Evolutionary conservation across 306 rosid genomes (phyloP).

Genomic region (Prunus davidiana): DNA sequence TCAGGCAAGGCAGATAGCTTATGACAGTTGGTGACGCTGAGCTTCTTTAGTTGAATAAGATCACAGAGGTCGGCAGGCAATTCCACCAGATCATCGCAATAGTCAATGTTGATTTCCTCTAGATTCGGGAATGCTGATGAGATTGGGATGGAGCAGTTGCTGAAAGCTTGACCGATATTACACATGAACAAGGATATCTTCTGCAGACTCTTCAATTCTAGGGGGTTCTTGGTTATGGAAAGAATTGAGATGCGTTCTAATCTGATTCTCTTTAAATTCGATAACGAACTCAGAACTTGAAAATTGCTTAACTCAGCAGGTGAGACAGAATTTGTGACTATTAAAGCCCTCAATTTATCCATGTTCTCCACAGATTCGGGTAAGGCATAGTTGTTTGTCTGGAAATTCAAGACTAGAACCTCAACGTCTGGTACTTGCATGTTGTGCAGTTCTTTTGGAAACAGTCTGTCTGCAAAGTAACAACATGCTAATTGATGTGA

Average conservation of each 20-base stretch:
- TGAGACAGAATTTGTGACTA: conserved; percentile 34
- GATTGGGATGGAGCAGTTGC: conserved; percentile 9
- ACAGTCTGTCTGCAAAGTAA: conserved; percentile 41
- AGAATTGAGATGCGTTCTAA: conserved; percentile 49
- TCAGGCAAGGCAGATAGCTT: conserved; percentile 46
- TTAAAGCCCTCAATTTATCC: conserved; percentile 14
- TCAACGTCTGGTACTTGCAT: conserved; percentile 39
- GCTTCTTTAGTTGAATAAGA: conserved; percentile 33
- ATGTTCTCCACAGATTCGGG: conserved; percentile 32
- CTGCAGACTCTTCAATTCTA: conserved; percentile 36
- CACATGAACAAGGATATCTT: conserved; percentile 63
- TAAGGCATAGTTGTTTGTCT: conserved; percentile 33
- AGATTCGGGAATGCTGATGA: conserved; percentile 42
- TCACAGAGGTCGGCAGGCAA: conserved; percentile 33
- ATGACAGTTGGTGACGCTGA: conserved; percentile 58
- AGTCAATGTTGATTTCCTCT: conserved; percentile 49
- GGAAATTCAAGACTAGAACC: conserved; percentile 52
- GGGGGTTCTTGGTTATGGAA: conserved; percentile 15
- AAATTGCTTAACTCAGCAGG: conserved; percentile 38
- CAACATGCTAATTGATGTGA: background rate
- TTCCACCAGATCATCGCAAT: conserved; percentile 9
- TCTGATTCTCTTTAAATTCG: conserved; percentile 40
- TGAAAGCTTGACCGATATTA: conserved; percentile 36
- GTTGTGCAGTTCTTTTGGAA: conserved; percentile 42
- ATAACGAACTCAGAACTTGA: conserved; percentile 24